A percentile compares a stretch with the other conserved stretches of the same genome.
Conservation (phyloP, 176 grass and related monocot species). For the Eleusine indica region DNA sequence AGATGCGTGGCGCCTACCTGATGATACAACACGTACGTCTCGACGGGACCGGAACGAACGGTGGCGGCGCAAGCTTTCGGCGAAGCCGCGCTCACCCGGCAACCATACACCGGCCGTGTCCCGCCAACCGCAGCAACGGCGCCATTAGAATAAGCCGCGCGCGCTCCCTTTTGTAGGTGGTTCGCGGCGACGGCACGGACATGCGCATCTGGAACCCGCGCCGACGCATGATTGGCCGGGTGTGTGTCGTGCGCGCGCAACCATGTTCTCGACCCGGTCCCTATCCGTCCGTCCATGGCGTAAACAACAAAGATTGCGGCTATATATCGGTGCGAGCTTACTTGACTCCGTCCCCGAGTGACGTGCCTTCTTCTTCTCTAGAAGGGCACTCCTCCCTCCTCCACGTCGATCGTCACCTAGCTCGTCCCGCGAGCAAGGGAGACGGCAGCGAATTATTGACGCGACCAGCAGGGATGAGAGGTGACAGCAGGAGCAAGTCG, state of each 20-base stretch:
- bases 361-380: slow-evolving; percentile 2
- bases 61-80: slow-evolving; percentile 14
- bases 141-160: slow-evolving; percentile 49
- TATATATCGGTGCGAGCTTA: slow-evolving; percentile 44
- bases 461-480: slow-evolving; percentile 27
- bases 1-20: slow-evolving; percentile 7
- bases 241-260: not conserved
- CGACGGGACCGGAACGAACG: not conserved
- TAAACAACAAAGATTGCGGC: slow-evolving; percentile 63
- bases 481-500: slow-evolving; percentile 1
- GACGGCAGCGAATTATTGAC: not conserved
- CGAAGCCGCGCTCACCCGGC: not conserved
- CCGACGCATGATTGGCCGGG: slow-evolving; percentile 30
- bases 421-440: too few species aligned
- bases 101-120: slow-evolving; percentile 19
- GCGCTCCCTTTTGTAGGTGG: slow-evolving; percentile 40
- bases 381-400: not conserved
- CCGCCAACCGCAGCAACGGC: slow-evolving; percentile 50
- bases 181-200: slow-evolving; percentile 47
- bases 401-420: not conserved
- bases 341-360: slow-evolving; percentile 14
- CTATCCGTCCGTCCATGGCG: not conserved
- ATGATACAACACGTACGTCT: too few species aligned
- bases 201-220: slow-evolving; percentile 47
- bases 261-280: slow-evolving; percentile 22